Percentiles rank a stretch among this genome's conserved stretches.
phyloP scores from a whole-genome alignment of 2,329 filamentous ascomycete genomes.

The Ramularia endophylla region DNA sequence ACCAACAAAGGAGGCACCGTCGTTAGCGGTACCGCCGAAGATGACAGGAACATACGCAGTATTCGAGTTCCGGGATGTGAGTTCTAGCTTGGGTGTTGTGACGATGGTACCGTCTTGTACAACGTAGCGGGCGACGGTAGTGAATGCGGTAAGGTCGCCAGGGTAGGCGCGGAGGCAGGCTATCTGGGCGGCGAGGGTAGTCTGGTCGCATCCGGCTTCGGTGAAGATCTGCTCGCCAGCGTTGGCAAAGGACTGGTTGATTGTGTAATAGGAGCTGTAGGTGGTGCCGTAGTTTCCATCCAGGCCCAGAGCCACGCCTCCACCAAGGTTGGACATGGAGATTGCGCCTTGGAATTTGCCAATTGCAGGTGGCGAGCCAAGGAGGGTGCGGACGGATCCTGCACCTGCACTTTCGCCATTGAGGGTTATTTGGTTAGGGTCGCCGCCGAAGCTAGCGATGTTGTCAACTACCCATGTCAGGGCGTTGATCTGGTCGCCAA shows the following conservation, averaged over 20 bases:
- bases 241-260: constrained; percentile 45
- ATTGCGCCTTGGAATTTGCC: constrained; percentile 40
- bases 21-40: constrained; percentile 51
- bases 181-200: constrained; percentile 42
- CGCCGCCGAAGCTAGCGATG: constrained; percentile 44
- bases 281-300: constrained; percentile 52
- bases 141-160: constrained; percentile 37
- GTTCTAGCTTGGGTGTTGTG: constrained; percentile 44
- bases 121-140: constrained; percentile 45
- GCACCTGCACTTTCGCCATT: constrained; percentile 48
- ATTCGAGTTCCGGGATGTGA: constrained; percentile 38
- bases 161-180: constrained; percentile 48
- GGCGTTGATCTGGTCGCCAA: constrained; percentile 47
- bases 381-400: constrained; percentile 50
- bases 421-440: constrained; percentile 42
- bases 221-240: constrained; percentile 48
- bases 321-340: constrained; percentile 49
- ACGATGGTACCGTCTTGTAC: constrained; percentile 56
- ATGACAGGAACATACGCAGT: constrained; percentile 50
- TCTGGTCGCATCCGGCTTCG: constrained; percentile 48
- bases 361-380: constrained; percentile 44
- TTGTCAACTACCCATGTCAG: constrained; percentile 44
- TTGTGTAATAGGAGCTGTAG: constrained; percentile 55
- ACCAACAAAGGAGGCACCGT: constrained; percentile 50
- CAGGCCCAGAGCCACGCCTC: constrained; percentile 51